Conservation (phyloP, 176 grass and related monocot genomes). For the Urochloa ruziziensis region DNA sequence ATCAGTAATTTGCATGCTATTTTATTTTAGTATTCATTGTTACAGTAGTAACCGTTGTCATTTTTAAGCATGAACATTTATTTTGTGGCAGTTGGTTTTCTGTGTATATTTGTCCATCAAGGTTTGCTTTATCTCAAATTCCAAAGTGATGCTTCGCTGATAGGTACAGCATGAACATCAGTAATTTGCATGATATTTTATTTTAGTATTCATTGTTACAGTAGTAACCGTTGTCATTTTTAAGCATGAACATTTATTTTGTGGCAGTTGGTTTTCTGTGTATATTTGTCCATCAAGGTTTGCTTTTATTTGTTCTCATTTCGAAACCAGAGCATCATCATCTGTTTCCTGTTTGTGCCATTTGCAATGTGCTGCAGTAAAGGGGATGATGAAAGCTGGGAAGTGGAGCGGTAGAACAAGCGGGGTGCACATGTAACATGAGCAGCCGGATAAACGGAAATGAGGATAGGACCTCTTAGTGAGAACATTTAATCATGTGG, state of each 20-base stretch:
- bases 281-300: neutral
- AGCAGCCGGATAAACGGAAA: constrained; percentile 9
- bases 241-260: neutral
- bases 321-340: neutral
- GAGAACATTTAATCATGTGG: constrained; percentile 13
- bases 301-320: neutral
- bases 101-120: neutral
- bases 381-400: constrained; percentile 29
- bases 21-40: neutral
- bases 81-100: neutral
- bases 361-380: constrained; percentile 41
- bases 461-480: constrained; percentile 1
- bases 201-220: neutral
- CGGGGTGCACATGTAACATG: constrained; percentile 18
- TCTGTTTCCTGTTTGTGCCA: constrained; percentile 30
- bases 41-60: neutral
- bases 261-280: neutral
- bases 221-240: neutral
- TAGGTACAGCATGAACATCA: neutral
- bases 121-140: neutral
- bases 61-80: constrained; percentile 1
- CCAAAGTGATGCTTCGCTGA: neutral
- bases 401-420: constrained; percentile 25
- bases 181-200: neutral
- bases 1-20: neutral